These are phyloP conservation scores for Trichodelitschia bisporula DNA, from an alignment of 495 filamentous ascomycete genomes.

Conservation along the genomic window DNA sequence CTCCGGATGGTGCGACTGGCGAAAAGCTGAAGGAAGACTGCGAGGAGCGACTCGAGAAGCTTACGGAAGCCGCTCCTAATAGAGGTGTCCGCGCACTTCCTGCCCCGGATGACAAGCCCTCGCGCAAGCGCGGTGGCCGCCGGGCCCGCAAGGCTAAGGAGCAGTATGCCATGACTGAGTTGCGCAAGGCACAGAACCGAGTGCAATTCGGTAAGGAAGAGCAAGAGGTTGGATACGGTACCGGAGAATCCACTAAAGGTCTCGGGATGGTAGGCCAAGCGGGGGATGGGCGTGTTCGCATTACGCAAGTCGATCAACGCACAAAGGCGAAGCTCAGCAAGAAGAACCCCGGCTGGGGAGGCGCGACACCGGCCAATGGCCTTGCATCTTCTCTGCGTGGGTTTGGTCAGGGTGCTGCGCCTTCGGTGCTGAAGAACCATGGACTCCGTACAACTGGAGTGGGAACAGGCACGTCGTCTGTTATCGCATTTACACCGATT, in stretches of 20 bases:
- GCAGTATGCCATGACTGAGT: conserved; percentile 86
- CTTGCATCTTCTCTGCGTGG: conserved; percentile 46
- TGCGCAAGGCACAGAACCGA: conserved; percentile 88
- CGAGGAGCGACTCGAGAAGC: conserved; percentile 72
- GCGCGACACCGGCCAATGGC: conserved; percentile 37
- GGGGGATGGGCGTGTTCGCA: conserved; percentile 68
- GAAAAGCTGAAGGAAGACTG: conserved; percentile 65
- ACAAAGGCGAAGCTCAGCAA: conserved; percentile 81
- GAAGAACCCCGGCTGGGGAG: conserved; percentile 91
- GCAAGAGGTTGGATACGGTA: conserved; percentile 77
- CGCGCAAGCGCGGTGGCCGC: conserved; percentile 76
- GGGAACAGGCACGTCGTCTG: conserved; percentile 55
- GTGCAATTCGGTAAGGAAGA: conserved; percentile 95
- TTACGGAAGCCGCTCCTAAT: conserved; percentile 82
- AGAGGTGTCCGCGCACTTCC: conserved; percentile 72
- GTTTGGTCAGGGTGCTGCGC: conserved; percentile 33
- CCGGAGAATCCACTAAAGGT: conserved; percentile 63
- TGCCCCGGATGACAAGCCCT: conserved; percentile 86
- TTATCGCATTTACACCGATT: conserved; percentile 77
- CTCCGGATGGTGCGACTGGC: conserved; percentile 59
- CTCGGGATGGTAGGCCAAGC: conserved; percentile 85
- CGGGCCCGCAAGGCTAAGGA: conserved; percentile 91
- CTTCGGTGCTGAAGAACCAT: conserved; percentile 41
- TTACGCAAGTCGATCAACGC: conserved; percentile 72
- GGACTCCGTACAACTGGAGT: conserved; percentile 58